phyloP scores from a whole-genome alignment of 2,329 filamentous ascomycete species.

The Ceratocystis cubensis region DNA sequence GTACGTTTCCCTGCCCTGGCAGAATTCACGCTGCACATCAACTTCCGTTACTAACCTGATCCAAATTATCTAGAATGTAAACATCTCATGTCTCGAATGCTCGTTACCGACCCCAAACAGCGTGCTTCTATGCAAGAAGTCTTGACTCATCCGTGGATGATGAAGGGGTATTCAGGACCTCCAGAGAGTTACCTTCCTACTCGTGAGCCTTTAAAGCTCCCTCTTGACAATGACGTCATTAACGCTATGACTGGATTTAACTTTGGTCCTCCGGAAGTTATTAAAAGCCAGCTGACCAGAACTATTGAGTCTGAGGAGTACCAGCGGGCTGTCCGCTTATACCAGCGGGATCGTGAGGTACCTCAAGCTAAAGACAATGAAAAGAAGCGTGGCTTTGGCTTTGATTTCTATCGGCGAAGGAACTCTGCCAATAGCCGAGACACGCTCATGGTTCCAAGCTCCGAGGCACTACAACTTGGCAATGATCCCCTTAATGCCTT shows the following conservation, averaged over 20 bases:
- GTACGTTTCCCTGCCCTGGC: slow-evolving; percentile 41
- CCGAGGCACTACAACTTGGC: slow-evolving; percentile 70
- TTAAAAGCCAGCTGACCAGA: slow-evolving; percentile 67
- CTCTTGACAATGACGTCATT: slow-evolving; percentile 71
- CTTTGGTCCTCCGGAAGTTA: slow-evolving; percentile 77
- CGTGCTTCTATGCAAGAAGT: slow-evolving; percentile 82
- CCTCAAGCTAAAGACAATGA: slow-evolving; percentile 53
- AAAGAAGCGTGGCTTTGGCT: slow-evolving; percentile 73
- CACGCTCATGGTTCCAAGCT: slow-evolving; percentile 70
- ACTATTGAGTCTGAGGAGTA: slow-evolving; percentile 93
- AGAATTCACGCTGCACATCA: too few species aligned
- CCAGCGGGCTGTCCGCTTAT: slow-evolving; percentile 63
- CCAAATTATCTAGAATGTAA: slow-evolving; percentile 59
- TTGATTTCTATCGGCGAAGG: slow-evolving; percentile 92
- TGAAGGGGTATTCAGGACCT: slow-evolving; percentile 72
- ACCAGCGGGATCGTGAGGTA: slow-evolving; percentile 53
- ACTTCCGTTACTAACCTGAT: slow-evolving; percentile 3
- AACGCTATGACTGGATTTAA: slow-evolving; percentile 97
- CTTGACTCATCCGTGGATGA: slow-evolving; percentile 91
- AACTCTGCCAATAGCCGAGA: slow-evolving; percentile 84
- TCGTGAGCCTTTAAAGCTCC: slow-evolving; percentile 73
- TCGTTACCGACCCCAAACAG: slow-evolving; percentile 83
- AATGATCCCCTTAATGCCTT: slow-evolving; percentile 86
- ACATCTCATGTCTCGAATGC: slow-evolving; percentile 83
- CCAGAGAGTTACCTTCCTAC: slow-evolving; percentile 80